Percentiles rank a stretch among this genome's conserved stretches.
Evolutionary conservation across 1,284 basidiomycete genomes (phyloP).

Genomic region (Pyrrhoderma lamaoense): DNA sequence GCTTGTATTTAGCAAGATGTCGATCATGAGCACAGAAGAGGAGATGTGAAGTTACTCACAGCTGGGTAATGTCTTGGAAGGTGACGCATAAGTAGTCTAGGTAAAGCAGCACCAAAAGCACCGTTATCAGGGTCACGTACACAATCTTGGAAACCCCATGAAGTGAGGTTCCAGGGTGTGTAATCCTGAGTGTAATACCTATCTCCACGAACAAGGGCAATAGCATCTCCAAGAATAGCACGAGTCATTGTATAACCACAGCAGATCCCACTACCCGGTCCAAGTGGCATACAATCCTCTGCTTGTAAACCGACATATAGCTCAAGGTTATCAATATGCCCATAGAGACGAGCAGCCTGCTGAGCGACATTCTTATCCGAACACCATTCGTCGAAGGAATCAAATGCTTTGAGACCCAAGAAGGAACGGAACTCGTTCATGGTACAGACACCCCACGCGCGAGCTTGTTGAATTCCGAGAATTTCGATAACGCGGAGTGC

Average conservation of each 20-base stretch:
- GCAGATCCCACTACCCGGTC: constrained; percentile 40
- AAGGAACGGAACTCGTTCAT: constrained; percentile 55
- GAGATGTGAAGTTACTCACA: constrained; percentile 9
- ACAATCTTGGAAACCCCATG: constrained; percentile 26
- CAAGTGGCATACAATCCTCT: constrained; percentile 47
- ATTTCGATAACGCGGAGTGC: constrained; percentile 39
- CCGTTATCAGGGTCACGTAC: constrained; percentile 24
- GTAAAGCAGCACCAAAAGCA: constrained; percentile 22
- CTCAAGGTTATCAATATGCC: constrained; percentile 46
- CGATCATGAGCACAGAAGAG: too few species aligned
- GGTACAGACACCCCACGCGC: constrained; percentile 34
- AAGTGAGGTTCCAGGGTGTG: constrained; percentile 28
- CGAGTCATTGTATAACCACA: constrained; percentile 44
- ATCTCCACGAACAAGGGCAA: constrained; percentile 38
- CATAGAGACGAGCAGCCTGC: constrained; percentile 45
- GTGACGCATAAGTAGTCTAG: constrained; percentile 37
- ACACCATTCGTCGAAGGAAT: constrained; percentile 52
- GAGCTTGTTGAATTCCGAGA: constrained; percentile 37
- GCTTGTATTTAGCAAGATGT: too few species aligned
- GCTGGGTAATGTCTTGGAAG: constrained; percentile 40
- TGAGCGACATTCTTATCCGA: constrained; percentile 37
- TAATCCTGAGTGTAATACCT: constrained; percentile 31
- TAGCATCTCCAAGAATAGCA: constrained; percentile 43
- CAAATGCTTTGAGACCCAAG: constrained; percentile 38
- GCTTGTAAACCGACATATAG: constrained; percentile 33